phyloP scores from a whole-genome alignment of 2,329 filamentous ascomycete species.

The Elsinoe batatas region DNA sequence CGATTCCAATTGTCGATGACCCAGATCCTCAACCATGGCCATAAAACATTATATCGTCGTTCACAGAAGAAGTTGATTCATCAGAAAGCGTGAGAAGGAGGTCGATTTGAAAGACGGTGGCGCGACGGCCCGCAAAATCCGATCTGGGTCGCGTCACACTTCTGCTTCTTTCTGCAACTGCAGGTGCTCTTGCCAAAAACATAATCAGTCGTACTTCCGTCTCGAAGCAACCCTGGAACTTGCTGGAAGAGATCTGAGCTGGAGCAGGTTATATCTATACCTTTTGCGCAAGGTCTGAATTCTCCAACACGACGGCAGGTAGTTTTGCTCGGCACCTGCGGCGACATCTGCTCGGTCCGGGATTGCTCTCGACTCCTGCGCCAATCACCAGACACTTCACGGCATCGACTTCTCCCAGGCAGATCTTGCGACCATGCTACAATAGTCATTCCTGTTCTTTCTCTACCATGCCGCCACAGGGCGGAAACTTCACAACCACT shows the following conservation, averaged over 20 bases:
- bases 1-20: too few species aligned
- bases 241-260: too few species aligned
- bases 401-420: too few species aligned
- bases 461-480: not conserved
- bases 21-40: not conserved
- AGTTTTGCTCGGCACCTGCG: too few species aligned
- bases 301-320: too few species aligned
- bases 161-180: conserved; percentile 8
- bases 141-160: not conserved
- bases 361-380: too few species aligned
- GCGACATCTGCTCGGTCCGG: too few species aligned
- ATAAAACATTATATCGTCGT: not conserved
- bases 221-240: too few species aligned
- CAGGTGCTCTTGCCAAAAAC: not conserved
- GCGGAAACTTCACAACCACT: conserved; percentile 49
- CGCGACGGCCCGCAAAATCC: conserved; percentile 2
- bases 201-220: too few species aligned
- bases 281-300: too few species aligned
- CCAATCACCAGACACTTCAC: too few species aligned
- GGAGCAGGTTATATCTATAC: too few species aligned
- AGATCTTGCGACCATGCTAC: not conserved
- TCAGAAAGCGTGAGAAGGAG: not conserved
- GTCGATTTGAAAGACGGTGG: not conserved
- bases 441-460: not conserved
- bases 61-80: not conserved